A percentile compares a stretch with the other conserved stretches of the same genome.
These are phyloP conservation scores for Sugiyamaella xylanicola DNA, from an alignment of 1,139 yeast genomes.

Conservation along the genomic window DNA sequence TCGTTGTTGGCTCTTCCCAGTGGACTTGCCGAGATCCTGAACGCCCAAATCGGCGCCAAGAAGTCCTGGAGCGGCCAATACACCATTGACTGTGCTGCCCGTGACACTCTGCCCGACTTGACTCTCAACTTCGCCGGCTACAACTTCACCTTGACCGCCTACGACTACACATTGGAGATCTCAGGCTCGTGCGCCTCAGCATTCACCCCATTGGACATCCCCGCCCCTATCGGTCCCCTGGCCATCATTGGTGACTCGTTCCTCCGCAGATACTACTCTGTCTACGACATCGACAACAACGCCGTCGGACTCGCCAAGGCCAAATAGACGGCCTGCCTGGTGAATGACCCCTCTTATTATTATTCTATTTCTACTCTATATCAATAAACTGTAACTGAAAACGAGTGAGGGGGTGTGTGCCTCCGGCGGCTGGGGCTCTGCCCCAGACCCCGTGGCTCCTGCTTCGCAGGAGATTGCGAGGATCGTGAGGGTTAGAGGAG, in stretches of 20 bases:
- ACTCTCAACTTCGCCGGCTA: slow-evolving; percentile 86
- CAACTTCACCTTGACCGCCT: slow-evolving; percentile 84
- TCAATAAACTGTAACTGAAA: slow-evolving; percentile 4
- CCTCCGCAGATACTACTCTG: slow-evolving; percentile 90
- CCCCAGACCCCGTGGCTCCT: slow-evolving; percentile 2
- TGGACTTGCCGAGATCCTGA: slow-evolving; percentile 90
- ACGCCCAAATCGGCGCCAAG: slow-evolving; percentile 94
- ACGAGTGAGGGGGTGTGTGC: background rate
- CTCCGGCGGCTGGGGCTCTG: slow-evolving; percentile 9
- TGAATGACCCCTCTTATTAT: background rate
- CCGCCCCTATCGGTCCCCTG: slow-evolving; percentile 93
- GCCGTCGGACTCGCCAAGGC: slow-evolving; percentile 92
- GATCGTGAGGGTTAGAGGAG: background rate
- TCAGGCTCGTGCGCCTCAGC: slow-evolving; percentile 95
- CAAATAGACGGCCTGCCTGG: slow-evolving; percentile 44
- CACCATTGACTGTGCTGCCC: slow-evolving; percentile 80
- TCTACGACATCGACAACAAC: slow-evolving; percentile 84
- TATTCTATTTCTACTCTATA: background rate
- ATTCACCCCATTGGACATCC: slow-evolving; percentile 96
- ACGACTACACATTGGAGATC: slow-evolving; percentile 89
- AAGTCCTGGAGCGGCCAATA: slow-evolving; percentile 98
- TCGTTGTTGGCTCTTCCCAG: slow-evolving; percentile 93
- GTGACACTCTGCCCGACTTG: slow-evolving; percentile 84
- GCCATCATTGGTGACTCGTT: slow-evolving; percentile 97
- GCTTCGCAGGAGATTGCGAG: background rate